Evolutionary conservation across 805 yeast genomes (phyloP).

Genomic region (Saccharomyces paradoxus): DNA sequence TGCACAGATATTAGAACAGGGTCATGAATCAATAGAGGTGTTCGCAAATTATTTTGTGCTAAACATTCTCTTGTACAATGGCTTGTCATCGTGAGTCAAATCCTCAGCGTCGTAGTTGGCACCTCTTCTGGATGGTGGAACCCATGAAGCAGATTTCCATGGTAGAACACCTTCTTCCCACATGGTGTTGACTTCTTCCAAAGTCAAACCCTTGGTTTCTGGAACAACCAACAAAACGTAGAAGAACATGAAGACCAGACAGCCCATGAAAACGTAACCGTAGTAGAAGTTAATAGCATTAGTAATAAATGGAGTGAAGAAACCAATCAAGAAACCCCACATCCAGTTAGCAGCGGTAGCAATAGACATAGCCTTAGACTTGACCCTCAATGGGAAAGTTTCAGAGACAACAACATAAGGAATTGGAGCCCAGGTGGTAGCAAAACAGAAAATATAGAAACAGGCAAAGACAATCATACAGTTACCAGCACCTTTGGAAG

Average conservation of each 20-base stretch:
- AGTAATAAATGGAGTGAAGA: slow-evolving; percentile 70
- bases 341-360: slow-evolving; percentile 60
- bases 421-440: slow-evolving; percentile 73
- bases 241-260: slow-evolving; percentile 48
- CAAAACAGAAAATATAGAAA: slow-evolving; percentile 66
- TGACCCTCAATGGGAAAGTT: slow-evolving; percentile 64
- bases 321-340: slow-evolving; percentile 63
- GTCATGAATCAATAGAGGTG: neutral
- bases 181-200: slow-evolving; percentile 70
- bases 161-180: slow-evolving; percentile 32
- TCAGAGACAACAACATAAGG: slow-evolving; percentile 62
- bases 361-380: slow-evolving; percentile 50
- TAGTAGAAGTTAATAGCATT: slow-evolving; percentile 58
- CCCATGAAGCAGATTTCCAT: slow-evolving; percentile 40
- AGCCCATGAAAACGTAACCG: slow-evolving; percentile 59
- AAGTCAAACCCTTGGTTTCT: slow-evolving; percentile 69
- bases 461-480: slow-evolving; percentile 69
- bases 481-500: slow-evolving; percentile 50
- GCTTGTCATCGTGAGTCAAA: slow-evolving; percentile 11
- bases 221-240: slow-evolving; percentile 67
- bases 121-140: slow-evolving; percentile 34
- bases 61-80: slow-evolving; percentile 10
- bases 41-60: neutral
- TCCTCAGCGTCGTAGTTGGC: slow-evolving; percentile 10
- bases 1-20: neutral